phyloP scores from a whole-genome alignment of 2,329 filamentous ascomycete species.

The Colletotrichum gloeosporioides region DNA sequence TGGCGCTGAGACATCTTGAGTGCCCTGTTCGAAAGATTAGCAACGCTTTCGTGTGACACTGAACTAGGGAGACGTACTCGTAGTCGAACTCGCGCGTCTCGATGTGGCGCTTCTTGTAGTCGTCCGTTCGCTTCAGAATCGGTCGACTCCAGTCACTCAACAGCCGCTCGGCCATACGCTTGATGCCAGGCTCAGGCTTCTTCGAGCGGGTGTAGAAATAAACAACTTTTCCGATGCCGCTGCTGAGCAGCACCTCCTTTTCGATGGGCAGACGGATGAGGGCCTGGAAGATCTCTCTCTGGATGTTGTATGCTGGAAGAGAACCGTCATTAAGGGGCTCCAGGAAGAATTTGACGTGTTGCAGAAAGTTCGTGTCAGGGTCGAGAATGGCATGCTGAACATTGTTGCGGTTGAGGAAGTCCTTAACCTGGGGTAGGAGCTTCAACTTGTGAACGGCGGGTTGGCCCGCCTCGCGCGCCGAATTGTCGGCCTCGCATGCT shows the following conservation, averaged over 20 bases:
- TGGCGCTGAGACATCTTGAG: slow-evolving; percentile 58
- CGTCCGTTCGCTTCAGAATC: slow-evolving; percentile 90
- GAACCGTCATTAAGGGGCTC: slow-evolving; percentile 94
- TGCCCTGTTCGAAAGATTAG: slow-evolving; percentile 42
- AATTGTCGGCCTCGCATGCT: slow-evolving; percentile 86
- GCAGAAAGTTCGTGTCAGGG: slow-evolving; percentile 92
- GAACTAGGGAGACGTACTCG: slow-evolving; percentile 44
- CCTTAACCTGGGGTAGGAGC: slow-evolving; percentile 88
- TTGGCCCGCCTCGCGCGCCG: slow-evolving; percentile 77
- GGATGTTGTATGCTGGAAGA: slow-evolving; percentile 95
- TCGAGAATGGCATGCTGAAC: slow-evolving; percentile 86
- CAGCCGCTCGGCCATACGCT: slow-evolving; percentile 91
- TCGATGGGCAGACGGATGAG: slow-evolving; percentile 83
- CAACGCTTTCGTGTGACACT: not conserved
- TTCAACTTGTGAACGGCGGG: slow-evolving; percentile 93
- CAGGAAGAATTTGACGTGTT: slow-evolving; percentile 95
- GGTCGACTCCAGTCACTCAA: slow-evolving; percentile 95
- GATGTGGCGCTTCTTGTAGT: slow-evolving; percentile 85
- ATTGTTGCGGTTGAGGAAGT: slow-evolving; percentile 87
- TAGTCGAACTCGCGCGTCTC: slow-evolving; percentile 69
- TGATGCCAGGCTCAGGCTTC: slow-evolving; percentile 85
- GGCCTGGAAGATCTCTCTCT: slow-evolving; percentile 88
- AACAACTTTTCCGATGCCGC: slow-evolving; percentile 94
- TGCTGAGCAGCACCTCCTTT: slow-evolving; percentile 88
- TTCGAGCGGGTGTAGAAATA: slow-evolving; percentile 97